Conservation (phyloP, 2,329 filamentous ascomycete species). For the Ophiosphaerella narmari region DNA sequence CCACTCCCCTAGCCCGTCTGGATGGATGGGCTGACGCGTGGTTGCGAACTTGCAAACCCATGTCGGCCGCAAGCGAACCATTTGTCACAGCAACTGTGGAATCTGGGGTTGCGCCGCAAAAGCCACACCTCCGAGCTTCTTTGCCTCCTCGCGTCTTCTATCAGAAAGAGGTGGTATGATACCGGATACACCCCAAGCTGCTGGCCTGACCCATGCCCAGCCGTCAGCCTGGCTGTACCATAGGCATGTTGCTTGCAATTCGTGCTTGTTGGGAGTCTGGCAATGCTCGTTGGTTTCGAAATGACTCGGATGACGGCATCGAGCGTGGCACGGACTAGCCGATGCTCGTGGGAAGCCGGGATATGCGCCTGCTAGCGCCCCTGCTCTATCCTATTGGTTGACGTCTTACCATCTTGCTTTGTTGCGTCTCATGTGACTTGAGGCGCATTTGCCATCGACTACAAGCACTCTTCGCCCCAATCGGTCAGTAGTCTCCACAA, state of each 20-base stretch:
- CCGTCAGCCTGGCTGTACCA: background rate
- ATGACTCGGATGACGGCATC: slow-evolving; percentile 20
- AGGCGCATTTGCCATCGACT: too few relatives aligned
- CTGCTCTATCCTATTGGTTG: background rate
- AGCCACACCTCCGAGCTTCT: slow-evolving; percentile 4
- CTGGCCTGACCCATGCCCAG: background rate
- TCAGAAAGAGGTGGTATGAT: slow-evolving; percentile 22
- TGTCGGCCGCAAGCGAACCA: slow-evolving; percentile 3
- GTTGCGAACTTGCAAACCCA: background rate
- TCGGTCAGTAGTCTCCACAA: too few relatives aligned
- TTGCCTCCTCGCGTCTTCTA: slow-evolving; percentile 22
- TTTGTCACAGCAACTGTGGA: slow-evolving; percentile 6
- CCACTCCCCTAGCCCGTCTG: background rate
- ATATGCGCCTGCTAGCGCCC: background rate
- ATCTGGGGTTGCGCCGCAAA: slow-evolving; percentile 6
- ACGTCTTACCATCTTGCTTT: too few relatives aligned
- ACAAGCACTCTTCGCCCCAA: too few relatives aligned
- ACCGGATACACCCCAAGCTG: slow-evolving; percentile 1
- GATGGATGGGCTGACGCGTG: background rate
- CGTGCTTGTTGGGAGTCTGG: too few relatives aligned
- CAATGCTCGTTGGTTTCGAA: too few relatives aligned
- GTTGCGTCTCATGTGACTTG: too few relatives aligned
- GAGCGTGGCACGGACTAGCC: slow-evolving; percentile 1
- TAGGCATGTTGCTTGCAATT: too few relatives aligned
- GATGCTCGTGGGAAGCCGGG: slow-evolving; percentile 7